Evolutionary conservation across 768 basidiomycete species (phyloP).

Genomic region (Fomitopsis pulvina): DNA sequence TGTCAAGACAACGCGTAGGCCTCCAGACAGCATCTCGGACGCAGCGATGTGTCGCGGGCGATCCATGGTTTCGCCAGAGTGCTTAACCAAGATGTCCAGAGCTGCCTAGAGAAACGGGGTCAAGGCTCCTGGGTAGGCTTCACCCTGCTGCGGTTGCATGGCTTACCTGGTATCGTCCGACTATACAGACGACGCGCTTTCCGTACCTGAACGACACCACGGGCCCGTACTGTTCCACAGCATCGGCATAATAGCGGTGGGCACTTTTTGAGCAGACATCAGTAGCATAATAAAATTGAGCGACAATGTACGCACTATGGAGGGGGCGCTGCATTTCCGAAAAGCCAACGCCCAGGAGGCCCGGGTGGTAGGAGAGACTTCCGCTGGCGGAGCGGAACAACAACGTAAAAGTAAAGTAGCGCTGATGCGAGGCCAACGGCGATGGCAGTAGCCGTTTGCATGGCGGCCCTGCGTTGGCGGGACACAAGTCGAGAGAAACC

Average conservation of each 20-base stretch:
- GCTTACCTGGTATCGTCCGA: constrained; percentile 33
- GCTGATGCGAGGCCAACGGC: too few species aligned
- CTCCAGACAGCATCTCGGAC: constrained; percentile 27
- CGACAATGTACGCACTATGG: constrained; percentile 1
- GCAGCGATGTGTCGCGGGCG: constrained; percentile 29
- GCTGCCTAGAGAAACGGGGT: constrained; percentile 20
- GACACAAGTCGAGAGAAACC: too few species aligned
- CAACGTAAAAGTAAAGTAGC: too few species aligned
- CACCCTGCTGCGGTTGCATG: too few species aligned
- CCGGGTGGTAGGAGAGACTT: constrained; percentile 13
- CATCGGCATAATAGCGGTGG: constrained; percentile 31
- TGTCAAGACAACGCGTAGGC: constrained; percentile 24
- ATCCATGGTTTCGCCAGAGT: constrained; percentile 26
- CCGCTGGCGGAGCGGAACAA: too few species aligned
- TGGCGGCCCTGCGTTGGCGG: too few species aligned
- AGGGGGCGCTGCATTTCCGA: constrained; percentile 8
- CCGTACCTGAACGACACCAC: constrained; percentile 53
- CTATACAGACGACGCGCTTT: constrained; percentile 32
- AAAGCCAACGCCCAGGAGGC: constrained; percentile 12
- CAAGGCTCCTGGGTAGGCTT: not conserved
- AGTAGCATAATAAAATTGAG: not conserved
- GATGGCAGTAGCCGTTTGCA: too few species aligned
- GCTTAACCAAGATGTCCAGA: constrained; percentile 34
- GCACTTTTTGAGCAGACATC: too few species aligned
- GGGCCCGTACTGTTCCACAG: constrained; percentile 54